A percentile compares a stretch with the other conserved stretches of the same genome.
Conservation (phyloP, 441 rosid genomes). For the Croton laevigatus region DNA sequence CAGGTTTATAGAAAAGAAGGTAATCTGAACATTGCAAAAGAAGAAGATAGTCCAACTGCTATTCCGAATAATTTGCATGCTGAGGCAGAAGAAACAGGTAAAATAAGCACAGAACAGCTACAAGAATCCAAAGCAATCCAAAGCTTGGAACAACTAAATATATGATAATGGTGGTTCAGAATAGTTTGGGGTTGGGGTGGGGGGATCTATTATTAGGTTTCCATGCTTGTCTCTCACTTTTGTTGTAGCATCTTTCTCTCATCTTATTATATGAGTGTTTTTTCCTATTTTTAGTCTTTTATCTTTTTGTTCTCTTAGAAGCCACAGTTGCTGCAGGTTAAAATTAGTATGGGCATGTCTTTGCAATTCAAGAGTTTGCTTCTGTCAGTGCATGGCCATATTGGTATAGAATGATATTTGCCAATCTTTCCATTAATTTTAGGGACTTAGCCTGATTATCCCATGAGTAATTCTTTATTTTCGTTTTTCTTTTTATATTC, state of each 20-base stretch:
- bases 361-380: conserved; percentile 19
- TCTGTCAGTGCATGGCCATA: not conserved
- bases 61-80: conserved; percentile 8
- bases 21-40: conserved; percentile 16
- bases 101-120: conserved; percentile 5
- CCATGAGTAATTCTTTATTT: not conserved
- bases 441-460: not conserved
- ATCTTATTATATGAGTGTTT: conserved; percentile 24
- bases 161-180: conserved; percentile 37
- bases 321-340: conserved; percentile 39
- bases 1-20: no score
- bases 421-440: not conserved
- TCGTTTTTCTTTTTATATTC: not conserved
- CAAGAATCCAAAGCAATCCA: conserved; percentile 37
- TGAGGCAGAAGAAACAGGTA: conserved; percentile 36
- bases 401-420: conserved; percentile 14
- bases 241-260: conserved; percentile 28
- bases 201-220: conserved; percentile 15
- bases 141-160: conserved; percentile 54
- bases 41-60: conserved; percentile 30
- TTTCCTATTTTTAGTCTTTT: conserved; percentile 1
- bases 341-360: conserved; percentile 30
- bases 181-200: conserved; percentile 20
- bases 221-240: conserved; percentile 31
- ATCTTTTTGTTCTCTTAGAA: conserved; percentile 26